A percentile compares a stretch with the other conserved stretches of the same genome.
Conservation (phyloP, 2,329 filamentous ascomycete species). For the Hypocrella siamensis region DNA sequence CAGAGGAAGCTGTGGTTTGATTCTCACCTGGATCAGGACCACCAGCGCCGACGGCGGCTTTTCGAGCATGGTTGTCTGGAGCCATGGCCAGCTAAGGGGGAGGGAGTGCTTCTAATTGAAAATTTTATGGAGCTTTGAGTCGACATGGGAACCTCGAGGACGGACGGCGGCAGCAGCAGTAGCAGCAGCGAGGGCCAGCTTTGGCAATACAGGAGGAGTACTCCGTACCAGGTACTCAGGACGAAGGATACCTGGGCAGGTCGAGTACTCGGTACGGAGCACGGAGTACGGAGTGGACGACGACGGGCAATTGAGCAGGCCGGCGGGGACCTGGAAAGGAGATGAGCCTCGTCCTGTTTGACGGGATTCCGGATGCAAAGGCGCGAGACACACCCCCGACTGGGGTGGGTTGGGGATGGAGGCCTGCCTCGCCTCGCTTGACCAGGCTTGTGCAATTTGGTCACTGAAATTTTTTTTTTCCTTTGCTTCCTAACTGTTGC, state of each 20-base stretch:
- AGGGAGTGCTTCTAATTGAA: constrained; percentile 15
- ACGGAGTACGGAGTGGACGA: not conserved
- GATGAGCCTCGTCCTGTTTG: constrained; percentile 1
- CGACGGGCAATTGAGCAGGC: not conserved
- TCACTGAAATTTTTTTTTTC: not conserved
- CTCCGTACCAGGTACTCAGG: no score
- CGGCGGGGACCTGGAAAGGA: not conserved
- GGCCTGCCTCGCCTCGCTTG: constrained; percentile 2
- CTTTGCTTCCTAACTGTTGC: not conserved
- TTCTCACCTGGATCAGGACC: constrained; percentile 8
- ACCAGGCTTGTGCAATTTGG: constrained; percentile 1
- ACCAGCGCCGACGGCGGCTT: constrained; percentile 13
- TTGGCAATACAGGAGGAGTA: no score
- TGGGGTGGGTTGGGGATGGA: constrained; percentile 3
- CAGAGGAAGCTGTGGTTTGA: constrained; percentile 7
- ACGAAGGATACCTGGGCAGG: no score
- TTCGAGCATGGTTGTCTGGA: constrained; percentile 14
- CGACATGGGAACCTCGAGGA: constrained; percentile 13
- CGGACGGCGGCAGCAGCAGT: constrained; percentile 5
- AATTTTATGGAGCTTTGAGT: constrained; percentile 20
- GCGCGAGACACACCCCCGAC: constrained; percentile 6
- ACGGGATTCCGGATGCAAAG: constrained; percentile 5
- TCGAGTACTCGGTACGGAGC: not conserved
- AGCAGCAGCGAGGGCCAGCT: no score
- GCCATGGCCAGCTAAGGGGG: constrained; percentile 8